Evolutionary conservation across 1,284 basidiomycete species (phyloP), one percentile per base, ranked within the genome.

Genomic region (Trichosporon sp.): DNA sequence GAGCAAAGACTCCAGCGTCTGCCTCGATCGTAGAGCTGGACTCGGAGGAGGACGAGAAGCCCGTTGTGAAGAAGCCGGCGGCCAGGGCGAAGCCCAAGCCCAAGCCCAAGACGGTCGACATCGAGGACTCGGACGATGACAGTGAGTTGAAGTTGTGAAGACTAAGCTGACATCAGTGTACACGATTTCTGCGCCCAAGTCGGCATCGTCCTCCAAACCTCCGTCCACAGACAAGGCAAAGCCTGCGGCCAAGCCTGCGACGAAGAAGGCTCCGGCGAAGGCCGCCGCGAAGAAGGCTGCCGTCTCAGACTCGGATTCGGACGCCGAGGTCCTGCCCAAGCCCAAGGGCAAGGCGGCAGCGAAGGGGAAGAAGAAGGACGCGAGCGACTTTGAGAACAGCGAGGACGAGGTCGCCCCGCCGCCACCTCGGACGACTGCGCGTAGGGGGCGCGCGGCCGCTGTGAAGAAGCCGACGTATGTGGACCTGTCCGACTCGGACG

Each of bases 121-220:
- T 87, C 1, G 88, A 89, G 75, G 89, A 89, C 82, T 89, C 90
- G 69, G 84, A 84, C 58, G 89, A 90, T 73, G 83, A 84, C 27
- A 80, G 83, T 70, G 73, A 75, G 76, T 75, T 29, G 31, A 29
- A 12, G 3, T 27, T 1, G 35, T 23, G 4, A 18, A 13, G 1
- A 6, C 4, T 3, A 1, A 25, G 21, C 66, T 71, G 7, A 68
- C 69, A 65, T 1, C 21, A 71, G 70, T 72, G 69, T 81, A 82
- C 68, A 75, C 73, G 27, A 72, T 80, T 27, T 70, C 76, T 6
- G 72, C 76, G 2, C 56, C 76, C 12, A 83, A 82, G 68, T 69
- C 65, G n/a, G 18, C 44, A 2, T 56, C 69, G 25, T 73, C 70
- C 44, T 56, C 47, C 15, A 68, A 65, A 42, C 51, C 67, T 1